These are phyloP conservation scores for Conringia planisiliqua DNA, from an alignment of 345 rosid species.

Conservation along the genomic window DNA sequence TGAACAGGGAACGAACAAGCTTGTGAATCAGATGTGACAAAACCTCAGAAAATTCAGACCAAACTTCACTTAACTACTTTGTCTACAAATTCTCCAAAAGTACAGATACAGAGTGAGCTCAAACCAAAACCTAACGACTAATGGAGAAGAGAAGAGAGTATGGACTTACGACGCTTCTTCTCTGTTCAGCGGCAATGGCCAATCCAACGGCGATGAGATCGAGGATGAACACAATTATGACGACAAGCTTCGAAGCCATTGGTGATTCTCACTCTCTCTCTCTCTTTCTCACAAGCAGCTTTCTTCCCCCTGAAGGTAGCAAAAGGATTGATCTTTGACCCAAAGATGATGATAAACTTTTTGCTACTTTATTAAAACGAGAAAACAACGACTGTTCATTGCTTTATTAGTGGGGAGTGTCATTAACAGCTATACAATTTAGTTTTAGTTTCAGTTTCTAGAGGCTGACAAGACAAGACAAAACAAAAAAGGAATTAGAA, in stretches of 20 bases:
- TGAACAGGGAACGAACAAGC: not conserved
- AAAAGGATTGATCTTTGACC: not conserved
- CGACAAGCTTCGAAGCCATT: slow-evolving; percentile 83
- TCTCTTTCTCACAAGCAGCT: slow-evolving; percentile 1
- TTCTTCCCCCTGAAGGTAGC: not conserved
- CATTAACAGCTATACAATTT: not conserved
- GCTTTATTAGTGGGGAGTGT: not conserved
- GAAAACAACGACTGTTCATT: not conserved
- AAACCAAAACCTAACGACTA: slow-evolving; percentile 8
- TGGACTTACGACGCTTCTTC: slow-evolving; percentile 82
- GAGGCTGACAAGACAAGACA: not conserved
- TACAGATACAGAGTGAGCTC: not conserved
- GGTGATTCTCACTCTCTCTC: too few species aligned
- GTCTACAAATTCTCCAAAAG: not conserved
- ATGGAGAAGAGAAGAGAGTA: not conserved
- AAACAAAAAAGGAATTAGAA: not conserved
- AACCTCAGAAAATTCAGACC: not conserved
- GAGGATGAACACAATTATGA: slow-evolving; percentile 59
- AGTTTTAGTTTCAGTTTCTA: not conserved
- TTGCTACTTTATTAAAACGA: not conserved
- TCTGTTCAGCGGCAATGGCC: slow-evolving; percentile 95
- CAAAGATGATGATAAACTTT: not conserved
- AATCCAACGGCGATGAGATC: slow-evolving; percentile 92
- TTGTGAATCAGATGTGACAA: slow-evolving; percentile 2
- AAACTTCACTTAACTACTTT: not conserved